Conservation (phyloP, 768 basidiomycete genomes). For the Lentinula sp. region DNA sequence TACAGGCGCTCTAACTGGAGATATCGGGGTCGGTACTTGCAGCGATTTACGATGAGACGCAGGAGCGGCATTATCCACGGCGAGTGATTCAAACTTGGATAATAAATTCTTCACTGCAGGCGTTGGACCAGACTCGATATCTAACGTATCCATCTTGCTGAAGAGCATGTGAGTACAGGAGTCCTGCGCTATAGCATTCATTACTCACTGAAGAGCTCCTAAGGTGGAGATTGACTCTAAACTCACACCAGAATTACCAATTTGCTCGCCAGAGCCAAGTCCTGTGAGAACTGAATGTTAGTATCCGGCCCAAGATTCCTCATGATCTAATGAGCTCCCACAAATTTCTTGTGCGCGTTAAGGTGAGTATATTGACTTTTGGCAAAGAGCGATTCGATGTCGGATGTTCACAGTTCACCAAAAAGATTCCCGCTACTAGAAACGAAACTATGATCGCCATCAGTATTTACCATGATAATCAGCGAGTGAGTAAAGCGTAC, state of each 20-base stretch:
- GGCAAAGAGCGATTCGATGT: neutral
- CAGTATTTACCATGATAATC: neutral
- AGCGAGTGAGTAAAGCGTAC: neutral
- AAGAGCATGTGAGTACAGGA: neutral
- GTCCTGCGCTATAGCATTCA: no score
- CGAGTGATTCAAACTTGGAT: conserved; percentile 67
- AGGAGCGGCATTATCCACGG: conserved; percentile 26
- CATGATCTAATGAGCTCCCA: neutral
- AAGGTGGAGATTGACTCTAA: neutral
- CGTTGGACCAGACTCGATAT: conserved; percentile 48
- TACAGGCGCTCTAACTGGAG: conserved; percentile 25
- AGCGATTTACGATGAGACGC: conserved; percentile 7
- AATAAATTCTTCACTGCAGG: conserved; percentile 65
- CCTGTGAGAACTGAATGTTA: neutral
- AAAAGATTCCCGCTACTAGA: neutral
- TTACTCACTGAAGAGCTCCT: neutral
- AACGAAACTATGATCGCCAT: neutral
- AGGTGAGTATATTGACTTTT: neutral
- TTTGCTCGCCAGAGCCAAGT: neutral
- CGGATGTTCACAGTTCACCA: neutral
- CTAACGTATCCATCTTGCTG: conserved; percentile 8
- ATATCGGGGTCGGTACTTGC: conserved; percentile 11
- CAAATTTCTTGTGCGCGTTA: neutral
- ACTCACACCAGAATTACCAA: neutral
- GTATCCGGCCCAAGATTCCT: neutral